Evolutionary conservation across 31 red algal genomes (phyloP).

Genomic region (Bonnemaisonia californica): DNA sequence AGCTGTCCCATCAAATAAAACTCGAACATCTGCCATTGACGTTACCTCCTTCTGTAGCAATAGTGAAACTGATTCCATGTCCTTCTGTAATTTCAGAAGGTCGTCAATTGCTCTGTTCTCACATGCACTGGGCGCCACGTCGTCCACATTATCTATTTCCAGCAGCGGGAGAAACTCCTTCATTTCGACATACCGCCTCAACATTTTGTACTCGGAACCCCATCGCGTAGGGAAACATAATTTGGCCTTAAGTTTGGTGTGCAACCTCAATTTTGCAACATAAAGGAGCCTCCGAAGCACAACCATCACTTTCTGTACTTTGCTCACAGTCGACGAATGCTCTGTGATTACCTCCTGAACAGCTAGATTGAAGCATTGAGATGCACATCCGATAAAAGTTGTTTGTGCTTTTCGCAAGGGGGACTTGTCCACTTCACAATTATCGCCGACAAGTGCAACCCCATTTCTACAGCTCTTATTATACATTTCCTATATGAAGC

Average conservation of each 20-base stretch:
- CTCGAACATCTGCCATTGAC: conserved; percentile 12
- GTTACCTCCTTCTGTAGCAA: conserved; percentile 16
- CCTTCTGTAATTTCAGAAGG: background rate
- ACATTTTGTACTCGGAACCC: conserved; percentile 25
- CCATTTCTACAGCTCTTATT: conserved; percentile 21
- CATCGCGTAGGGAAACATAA: conserved; percentile 3
- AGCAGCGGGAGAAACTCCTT: conserved; percentile 12
- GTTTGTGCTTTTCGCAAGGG: background rate
- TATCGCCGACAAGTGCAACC: conserved; percentile 29
- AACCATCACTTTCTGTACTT: conserved; percentile 1
- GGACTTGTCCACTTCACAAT: conserved; percentile 18
- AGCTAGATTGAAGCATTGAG: conserved; percentile 26
- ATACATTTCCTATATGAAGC: conserved; percentile 6
- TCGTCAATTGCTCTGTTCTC: conserved; percentile 3
- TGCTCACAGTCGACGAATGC: background rate
- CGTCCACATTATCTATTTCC: conserved; percentile 15
- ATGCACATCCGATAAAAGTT: conserved; percentile 33
- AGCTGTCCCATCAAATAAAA: conserved; percentile 1
- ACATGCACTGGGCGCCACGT: background rate
- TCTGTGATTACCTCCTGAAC: background rate
- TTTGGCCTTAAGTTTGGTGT: background rate
- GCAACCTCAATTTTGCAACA: background rate
- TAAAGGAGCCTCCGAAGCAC: background rate
- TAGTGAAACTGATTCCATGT: background rate
- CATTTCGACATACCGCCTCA: conserved; percentile 10